These are phyloP conservation scores for Aspergillus pseudonomiae DNA, from an alignment of 2,329 filamentous ascomycete genomes.

Conservation along the genomic window DNA sequence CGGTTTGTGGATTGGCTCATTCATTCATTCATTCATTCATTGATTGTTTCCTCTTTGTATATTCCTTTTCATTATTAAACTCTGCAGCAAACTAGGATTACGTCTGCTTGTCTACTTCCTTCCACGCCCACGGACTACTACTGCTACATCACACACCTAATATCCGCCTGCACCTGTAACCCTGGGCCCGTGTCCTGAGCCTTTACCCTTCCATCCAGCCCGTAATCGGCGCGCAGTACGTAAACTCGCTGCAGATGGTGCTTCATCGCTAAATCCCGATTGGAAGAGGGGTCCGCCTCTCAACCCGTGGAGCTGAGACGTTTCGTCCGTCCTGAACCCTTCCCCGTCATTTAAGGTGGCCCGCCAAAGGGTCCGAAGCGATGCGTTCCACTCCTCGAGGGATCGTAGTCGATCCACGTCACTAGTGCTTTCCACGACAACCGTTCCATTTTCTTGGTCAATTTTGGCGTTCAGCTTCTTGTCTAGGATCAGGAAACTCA, in stretches of 20 bases:
- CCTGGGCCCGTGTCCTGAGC: conserved; percentile 15
- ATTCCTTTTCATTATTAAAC: neutral
- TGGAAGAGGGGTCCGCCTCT: conserved; percentile 31
- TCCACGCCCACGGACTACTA: neutral
- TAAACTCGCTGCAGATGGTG: conserved; percentile 22
- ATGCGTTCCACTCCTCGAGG: conserved; percentile 71
- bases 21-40: neutral
- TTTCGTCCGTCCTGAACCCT: conserved; percentile 57
- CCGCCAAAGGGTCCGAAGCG: conserved; percentile 69
- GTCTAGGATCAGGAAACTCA: conserved; percentile 92
- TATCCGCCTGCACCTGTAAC: conserved; percentile 12
- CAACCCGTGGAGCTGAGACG: conserved; percentile 30
- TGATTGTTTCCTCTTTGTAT: neutral
- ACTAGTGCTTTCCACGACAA: conserved; percentile 74
- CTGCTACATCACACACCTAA: conserved; percentile 2
- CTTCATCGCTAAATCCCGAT: conserved; percentile 37
- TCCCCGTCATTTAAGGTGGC: conserved; percentile 78
- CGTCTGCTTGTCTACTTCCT: conserved; percentile 1
- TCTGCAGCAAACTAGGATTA: conserved; percentile 5
- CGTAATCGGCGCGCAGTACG: conserved; percentile 29
- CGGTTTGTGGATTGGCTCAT: neutral
- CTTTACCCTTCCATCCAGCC: conserved; percentile 31
- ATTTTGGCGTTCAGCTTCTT: conserved; percentile 85
- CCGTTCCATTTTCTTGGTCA: conserved; percentile 81
- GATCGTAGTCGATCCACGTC: conserved; percentile 72